Base-by-base conservation (phyloP, 495 filamentous ascomycete species). In the Viridothelium virens region DNA sequence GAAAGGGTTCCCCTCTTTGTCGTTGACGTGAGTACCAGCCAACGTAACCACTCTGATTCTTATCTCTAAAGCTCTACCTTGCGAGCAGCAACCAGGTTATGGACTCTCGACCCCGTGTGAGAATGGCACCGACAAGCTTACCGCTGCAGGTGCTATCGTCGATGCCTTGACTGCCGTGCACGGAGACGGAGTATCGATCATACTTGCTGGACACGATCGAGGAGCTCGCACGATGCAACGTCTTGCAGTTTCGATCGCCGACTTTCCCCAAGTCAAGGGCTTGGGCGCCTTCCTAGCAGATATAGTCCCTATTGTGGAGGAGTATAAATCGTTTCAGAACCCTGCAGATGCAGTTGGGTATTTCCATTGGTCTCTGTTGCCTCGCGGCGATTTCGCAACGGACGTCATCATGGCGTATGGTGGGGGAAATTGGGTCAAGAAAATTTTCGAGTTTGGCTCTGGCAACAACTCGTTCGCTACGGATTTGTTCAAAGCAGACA, bases 381-480 rank as follows among this genome's bases (percentile, higher is more conserved):
- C 41, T 44, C 41, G 41, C 41, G 41, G 41, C 48, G n/a, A 53
- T 25, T 53, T 53, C 48, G 11, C 48, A 14, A 53, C 48, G n/a
- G n/a, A 53, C 48, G 48, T 53, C 12, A 53, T 53, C 48, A 53
- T 53, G 48, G 48, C 48, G 12, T 53, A 53, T 25, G 48, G 48
- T 25, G 48, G 48, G 5, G 48, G 48, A 53, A 53, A 53, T 25
- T 53, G 48, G 48, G 48, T 53, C 11, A 25, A 53, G 11, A 16
- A 5, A 0, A 53, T 53, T 1, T 16, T 16, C n/a, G 12, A 16
- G 11, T 14, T 16, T 5, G 48, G 48, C 16, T 53, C 48, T 53
- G 48, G 48, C 48, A 53, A 16, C n/a, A 53, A 53, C 48, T 53
- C 48, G 12, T 16, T 25, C n/a, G 48, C 48, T 25, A 53, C 48